Evolutionary conservation across 495 filamentous ascomycete genomes (phyloP).

Genomic region (Poronia punctata): DNA sequence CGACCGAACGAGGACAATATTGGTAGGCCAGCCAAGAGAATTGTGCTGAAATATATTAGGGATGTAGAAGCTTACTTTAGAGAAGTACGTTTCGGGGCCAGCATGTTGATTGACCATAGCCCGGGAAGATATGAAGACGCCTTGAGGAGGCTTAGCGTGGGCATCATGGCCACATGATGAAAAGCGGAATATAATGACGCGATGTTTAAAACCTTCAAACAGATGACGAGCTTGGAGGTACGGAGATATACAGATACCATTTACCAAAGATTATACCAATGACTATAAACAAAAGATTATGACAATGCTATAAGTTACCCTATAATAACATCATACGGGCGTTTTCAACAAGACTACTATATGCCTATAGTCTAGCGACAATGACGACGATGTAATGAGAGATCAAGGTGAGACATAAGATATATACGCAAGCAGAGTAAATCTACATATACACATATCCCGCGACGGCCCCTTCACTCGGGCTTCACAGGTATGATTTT

Average conservation of each 20-base stretch:
- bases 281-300: too few relatives aligned
- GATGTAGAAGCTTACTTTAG: conserved; percentile 62
- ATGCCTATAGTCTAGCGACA: too few relatives aligned
- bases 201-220: background rate
- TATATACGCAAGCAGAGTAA: too few relatives aligned
- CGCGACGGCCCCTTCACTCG: conserved; percentile 7
- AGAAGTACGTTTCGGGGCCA: conserved; percentile 62
- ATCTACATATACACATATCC: too few relatives aligned
- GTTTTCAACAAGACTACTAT: too few relatives aligned
- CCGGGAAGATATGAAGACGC: conserved; percentile 65
- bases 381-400: too few relatives aligned
- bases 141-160: conserved; percentile 31
- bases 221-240: background rate
- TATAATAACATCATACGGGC: too few relatives aligned
- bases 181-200: background rate
- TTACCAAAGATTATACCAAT: too few relatives aligned
- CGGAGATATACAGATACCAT: background rate
- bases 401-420: too few relatives aligned
- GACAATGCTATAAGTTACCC: too few relatives aligned
- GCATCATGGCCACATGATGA: conserved; percentile 20
- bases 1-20: conserved; percentile 34
- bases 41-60: conserved; percentile 58
- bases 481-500: conserved; percentile 43
- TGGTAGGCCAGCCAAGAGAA: conserved; percentile 55
- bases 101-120: conserved; percentile 71